Evolutionary conservation across 2,329 filamentous ascomycete species (phyloP), one percentile per base, ranked within the genome.

Genomic region (Rutstroemia sp.): DNA sequence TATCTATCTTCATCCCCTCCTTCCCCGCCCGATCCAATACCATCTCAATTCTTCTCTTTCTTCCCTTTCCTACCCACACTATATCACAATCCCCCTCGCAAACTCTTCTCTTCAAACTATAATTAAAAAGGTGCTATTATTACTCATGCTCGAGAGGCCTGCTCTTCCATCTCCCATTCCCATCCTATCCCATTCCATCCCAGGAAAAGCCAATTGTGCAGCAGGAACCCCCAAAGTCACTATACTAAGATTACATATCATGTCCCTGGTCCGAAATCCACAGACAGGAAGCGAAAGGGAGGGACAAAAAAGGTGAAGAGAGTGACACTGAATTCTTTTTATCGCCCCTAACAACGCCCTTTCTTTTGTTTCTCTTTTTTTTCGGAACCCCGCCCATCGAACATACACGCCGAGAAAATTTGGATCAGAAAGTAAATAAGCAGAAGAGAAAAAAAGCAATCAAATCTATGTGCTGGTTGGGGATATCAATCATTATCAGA

Each of bases 401-500:
- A 50, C 7, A 40, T 48, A 50, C 46, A 27, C 36, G 21, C 53
- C 7, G 23, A 27, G n/a, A 36, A 36, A 49, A 57, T 23, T 40
- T 44, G 9, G 6, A 34, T 34, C 30, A 34, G 30, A 34, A 34
- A 34, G 30, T 34, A 34, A 34, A 14, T 12, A 34, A 34, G 4
- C 30, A 3, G 30, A 10, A 3, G 30, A 10, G 42, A 48, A 48
- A 50, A 56, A 60, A 58, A 50, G 19, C 42, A 42, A 49, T 54
- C 59, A 60, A 56, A 38, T 62, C 60, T 62, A 64, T 64, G 56
- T 64, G 59, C 60, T 62, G 50, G 40, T 58, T 56, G 60, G 59
- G 61, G 59, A 23, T 62, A 61, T 61, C 52, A 60, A 57, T 46
- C 54, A 30, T 57, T 38, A 48, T 19, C 39, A 44, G 44, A 46